Percentiles rank a stretch among this genome's conserved stretches.
These are phyloP conservation scores for Neopestalotiopsis sp. DNA, from an alignment of 2,329 filamentous ascomycete species.

Conservation along the genomic window DNA sequence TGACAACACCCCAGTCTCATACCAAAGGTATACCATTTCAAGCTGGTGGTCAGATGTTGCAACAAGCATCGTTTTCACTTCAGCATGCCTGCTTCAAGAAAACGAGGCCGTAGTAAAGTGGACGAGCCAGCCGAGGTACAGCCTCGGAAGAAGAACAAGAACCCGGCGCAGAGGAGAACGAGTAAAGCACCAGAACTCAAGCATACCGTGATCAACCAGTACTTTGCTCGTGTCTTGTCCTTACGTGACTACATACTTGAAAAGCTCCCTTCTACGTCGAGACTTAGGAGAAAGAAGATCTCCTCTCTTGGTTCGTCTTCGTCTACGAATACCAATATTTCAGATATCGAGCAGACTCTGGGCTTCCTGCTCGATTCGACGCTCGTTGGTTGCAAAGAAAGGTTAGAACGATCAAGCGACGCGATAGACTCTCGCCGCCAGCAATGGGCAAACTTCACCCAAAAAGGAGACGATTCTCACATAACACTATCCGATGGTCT, in stretches of 20 bases:
- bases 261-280: conserved; percentile 71
- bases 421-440: conserved; percentile 50
- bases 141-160: background rate
- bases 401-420: conserved; percentile 40
- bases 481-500: conserved; percentile 57
- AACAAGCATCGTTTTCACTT: background rate
- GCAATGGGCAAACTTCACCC: conserved; percentile 67
- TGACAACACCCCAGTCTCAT: background rate
- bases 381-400: conserved; percentile 59
- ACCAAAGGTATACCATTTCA: background rate
- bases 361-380: conserved; percentile 70
- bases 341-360: conserved; percentile 49
- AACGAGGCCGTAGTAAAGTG: background rate
- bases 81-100: conserved; percentile 13
- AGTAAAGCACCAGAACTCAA: conserved; percentile 30
- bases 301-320: conserved; percentile 44
- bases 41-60: background rate
- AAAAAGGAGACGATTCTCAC: conserved; percentile 63
- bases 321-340: conserved; percentile 23
- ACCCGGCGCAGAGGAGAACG: background rate
- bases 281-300: conserved; percentile 63
- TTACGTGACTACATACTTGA: conserved; percentile 74
- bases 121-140: background rate
- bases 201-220: conserved; percentile 71
- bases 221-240: conserved; percentile 70